Percentiles rank a stretch among this genome's conserved stretches.
These are phyloP conservation scores for Zalerion maritima DNA, from an alignment of 495 filamentous ascomycete species.

Conservation along the genomic window DNA sequence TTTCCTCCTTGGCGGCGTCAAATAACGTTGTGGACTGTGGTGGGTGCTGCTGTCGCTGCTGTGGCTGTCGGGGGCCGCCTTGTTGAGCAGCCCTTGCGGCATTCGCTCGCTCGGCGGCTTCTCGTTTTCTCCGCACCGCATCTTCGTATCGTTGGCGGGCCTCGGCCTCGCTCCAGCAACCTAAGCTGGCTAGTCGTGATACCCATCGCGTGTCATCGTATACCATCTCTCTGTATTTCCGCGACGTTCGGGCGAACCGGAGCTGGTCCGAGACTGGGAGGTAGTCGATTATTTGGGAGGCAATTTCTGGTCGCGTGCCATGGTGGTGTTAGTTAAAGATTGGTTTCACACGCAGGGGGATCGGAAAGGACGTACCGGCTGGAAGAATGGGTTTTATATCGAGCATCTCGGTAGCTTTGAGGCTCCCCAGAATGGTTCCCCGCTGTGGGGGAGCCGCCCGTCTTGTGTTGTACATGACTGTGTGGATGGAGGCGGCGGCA, in stretches of 20 bases:
- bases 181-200: conserved; percentile 65
- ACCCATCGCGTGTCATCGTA: conserved; percentile 98
- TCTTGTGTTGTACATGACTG: too few relatives aligned
- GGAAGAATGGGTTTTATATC: conserved; percentile 62
- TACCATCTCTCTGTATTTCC: conserved; percentile 91
- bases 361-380: conserved; percentile 41
- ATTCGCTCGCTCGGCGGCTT: conserved; percentile 24
- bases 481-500: too few relatives aligned
- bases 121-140: conserved; percentile 48
- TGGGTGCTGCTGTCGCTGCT: conserved; percentile 8
- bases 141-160: conserved; percentile 68
- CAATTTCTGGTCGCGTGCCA: conserved; percentile 76
- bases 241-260: conserved; percentile 73
- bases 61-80: conserved; percentile 1
- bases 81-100: conserved; percentile 7
- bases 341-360: conserved; percentile 1
- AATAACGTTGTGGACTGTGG: conserved; percentile 50
- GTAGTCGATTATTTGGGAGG: conserved; percentile 77
- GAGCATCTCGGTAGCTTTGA: conserved; percentile 64
- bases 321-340: not conserved
- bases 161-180: conserved; percentile 82
- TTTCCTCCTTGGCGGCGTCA: conserved; percentile 48
- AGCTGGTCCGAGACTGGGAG: conserved; percentile 72
- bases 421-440: conserved; percentile 50
- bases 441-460: too few relatives aligned